Evolutionary conservation across 2,329 filamentous ascomycete genomes (phyloP), one percentile per base, ranked within the genome.

Genomic region (Monilinia vaccinii-corymbosi): DNA sequence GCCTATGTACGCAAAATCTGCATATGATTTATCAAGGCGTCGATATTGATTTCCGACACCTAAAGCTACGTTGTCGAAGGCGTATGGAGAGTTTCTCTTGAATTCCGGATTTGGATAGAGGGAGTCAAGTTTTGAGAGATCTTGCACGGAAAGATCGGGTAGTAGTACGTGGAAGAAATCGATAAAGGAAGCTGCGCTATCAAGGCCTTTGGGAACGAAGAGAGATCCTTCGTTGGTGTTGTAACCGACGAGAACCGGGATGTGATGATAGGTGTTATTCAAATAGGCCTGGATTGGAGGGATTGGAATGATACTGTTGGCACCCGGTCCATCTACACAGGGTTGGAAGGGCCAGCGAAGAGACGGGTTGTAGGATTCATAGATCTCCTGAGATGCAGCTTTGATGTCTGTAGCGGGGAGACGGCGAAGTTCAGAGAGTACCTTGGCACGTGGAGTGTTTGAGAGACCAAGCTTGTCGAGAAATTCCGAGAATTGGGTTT

Each of bases 221-320:
- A 77, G 71, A 0, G 83, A 79, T 18, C 86, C 87, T 71, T 91
- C 87, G 67, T 89, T 84, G 44, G 82, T 81, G 71, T 85, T 86
- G 75, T 85, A 90, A 9, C 87, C 87, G 0, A 85, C 88, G 52
- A 91, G 73, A 52, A 90, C 78, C 9, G 84, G 82, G 9, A 86
- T 75, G 63, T 77, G 77, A 65, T 85, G 76, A 69, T 78, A 81
- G 18, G 74, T 71, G 0, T 78, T 75, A 0, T 77, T 73, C 31
- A 75, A 70, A 83, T 83, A 87, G n/a, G 79, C 77, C n/a, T 77
- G 74, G 14, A 86, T 75, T 3, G 86, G 86, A 13, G 79, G 73
- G 31, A 78, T 75, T 2, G 78, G 76, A 57, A 89, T 82, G 16
- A 85, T 71, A 14, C 80, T 78, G 4, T 58, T 23, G 21, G 40